Conservation (phyloP, 495 filamentous ascomycete genomes). For the Hypoxylon lenormandii region DNA sequence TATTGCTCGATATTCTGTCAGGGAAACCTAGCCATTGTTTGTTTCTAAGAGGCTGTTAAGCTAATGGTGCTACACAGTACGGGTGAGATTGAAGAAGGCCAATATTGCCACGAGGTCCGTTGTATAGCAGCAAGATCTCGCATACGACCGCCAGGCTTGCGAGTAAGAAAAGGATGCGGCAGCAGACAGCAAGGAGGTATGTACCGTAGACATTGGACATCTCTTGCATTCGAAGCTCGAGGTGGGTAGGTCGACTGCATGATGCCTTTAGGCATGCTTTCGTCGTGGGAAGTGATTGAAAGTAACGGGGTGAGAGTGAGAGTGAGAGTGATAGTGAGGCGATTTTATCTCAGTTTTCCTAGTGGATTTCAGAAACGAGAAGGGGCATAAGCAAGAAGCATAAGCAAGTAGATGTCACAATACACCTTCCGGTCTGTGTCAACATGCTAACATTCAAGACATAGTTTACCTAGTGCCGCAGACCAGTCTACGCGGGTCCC, state of each 20-base stretch:
- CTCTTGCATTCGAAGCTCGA: conserved; percentile 18
- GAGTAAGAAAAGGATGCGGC: conserved; percentile 30
- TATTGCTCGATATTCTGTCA: conserved; percentile 18
- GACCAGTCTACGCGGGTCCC: not conserved
- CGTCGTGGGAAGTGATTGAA: conserved; percentile 19
- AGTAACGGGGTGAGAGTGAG: not conserved
- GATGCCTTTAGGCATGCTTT: conserved; percentile 11
- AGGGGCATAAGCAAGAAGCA: not conserved
- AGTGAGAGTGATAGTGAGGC: not conserved
- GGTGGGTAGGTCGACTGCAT: conserved; percentile 17
- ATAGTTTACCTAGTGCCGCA: not conserved
- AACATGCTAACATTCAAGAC: not conserved
- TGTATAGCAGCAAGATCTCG: conserved; percentile 34
- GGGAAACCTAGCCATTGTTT: conserved; percentile 1
- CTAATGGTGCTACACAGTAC: conserved; percentile 6
- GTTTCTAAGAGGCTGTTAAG: conserved; percentile 10
- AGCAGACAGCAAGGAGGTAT: conserved; percentile 11
- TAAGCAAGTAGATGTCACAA: not conserved
- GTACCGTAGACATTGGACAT: conserved; percentile 27
- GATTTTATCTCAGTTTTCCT: conserved; percentile 9
- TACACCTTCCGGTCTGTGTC: not conserved
- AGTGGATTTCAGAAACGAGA: conserved; percentile 16
- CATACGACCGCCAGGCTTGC: conserved; percentile 19
- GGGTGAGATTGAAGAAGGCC: conserved; percentile 15
- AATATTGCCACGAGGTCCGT: conserved; percentile 18